Evolutionary conservation across 345 rosid genomes (phyloP).

Genomic region (Gossypium thurberi): DNA sequence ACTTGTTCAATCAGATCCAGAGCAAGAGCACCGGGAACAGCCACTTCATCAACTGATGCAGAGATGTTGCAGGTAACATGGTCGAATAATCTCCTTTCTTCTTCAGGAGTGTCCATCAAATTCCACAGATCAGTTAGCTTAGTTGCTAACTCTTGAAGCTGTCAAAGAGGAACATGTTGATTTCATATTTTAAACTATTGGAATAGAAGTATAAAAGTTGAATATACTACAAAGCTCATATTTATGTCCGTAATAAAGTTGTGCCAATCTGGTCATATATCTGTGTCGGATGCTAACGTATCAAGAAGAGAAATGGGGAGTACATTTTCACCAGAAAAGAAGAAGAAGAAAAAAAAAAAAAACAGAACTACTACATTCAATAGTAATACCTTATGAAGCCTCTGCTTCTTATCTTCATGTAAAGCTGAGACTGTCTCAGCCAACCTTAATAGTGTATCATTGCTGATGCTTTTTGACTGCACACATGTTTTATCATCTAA

Average conservation of each 20-base stretch:
- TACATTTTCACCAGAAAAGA: neutral
- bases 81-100: slow-evolving; percentile 72
- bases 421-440: slow-evolving; percentile 73
- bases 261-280: neutral
- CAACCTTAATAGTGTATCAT: slow-evolving; percentile 70
- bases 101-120: slow-evolving; percentile 87
- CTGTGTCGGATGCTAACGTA: neutral
- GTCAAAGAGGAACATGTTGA: slow-evolving; percentile 20
- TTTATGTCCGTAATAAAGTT: neutral
- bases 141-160: slow-evolving; percentile 94
- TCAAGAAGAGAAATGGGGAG: neutral
- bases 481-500: slow-evolving; percentile 56
- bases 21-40: slow-evolving; percentile 75
- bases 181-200: neutral
- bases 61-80: slow-evolving; percentile 86
- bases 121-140: slow-evolving; percentile 93
- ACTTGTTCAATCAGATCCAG: slow-evolving; percentile 88
- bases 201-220: neutral
- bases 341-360: neutral
- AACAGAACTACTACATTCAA: neutral
- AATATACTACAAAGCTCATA: neutral
- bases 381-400: slow-evolving; percentile 61
- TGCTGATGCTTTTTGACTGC: slow-evolving; percentile 88
- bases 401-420: slow-evolving; percentile 80
- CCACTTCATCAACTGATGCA: slow-evolving; percentile 83